Evolutionary conservation across 164 flowering plant genomes (phyloP).

Genomic region (Annona squamosa): DNA sequence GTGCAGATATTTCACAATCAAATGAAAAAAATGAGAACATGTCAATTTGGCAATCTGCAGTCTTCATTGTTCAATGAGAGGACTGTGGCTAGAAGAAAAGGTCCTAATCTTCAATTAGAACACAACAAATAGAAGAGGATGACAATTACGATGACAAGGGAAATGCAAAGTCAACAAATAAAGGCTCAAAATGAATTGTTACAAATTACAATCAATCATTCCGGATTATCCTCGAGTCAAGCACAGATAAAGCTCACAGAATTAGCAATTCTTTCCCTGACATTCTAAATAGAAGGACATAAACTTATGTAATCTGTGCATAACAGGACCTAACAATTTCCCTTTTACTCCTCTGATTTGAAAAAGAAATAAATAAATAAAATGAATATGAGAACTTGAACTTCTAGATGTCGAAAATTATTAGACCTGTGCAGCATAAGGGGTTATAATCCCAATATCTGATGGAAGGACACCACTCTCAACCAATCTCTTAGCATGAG

Average conservation of each 20-base stretch:
- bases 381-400: neutral
- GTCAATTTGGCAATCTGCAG: neutral
- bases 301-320: neutral
- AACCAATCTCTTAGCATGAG: conserved; percentile 87
- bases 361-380: too few relatives aligned
- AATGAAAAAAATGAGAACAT: too few relatives aligned
- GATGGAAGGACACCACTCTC: conserved; percentile 74
- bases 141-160: neutral
- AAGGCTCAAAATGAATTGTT: neutral
- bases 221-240: neutral
- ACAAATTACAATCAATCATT: neutral
- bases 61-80: neutral
- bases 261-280: neutral
- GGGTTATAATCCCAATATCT: conserved; percentile 92
- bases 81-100: too few relatives aligned
- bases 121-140: neutral
- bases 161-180: neutral
- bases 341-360: neutral
- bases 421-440: conserved; percentile 92
- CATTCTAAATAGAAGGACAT: neutral
- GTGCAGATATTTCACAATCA: too few relatives aligned
- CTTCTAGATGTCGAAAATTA: neutral
- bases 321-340: neutral
- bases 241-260: too few relatives aligned
- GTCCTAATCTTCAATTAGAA: too few relatives aligned